Evolutionary conservation across 192 early-diverging fungal species (phyloP).

Genomic region (Backusella parvicylindrica): DNA sequence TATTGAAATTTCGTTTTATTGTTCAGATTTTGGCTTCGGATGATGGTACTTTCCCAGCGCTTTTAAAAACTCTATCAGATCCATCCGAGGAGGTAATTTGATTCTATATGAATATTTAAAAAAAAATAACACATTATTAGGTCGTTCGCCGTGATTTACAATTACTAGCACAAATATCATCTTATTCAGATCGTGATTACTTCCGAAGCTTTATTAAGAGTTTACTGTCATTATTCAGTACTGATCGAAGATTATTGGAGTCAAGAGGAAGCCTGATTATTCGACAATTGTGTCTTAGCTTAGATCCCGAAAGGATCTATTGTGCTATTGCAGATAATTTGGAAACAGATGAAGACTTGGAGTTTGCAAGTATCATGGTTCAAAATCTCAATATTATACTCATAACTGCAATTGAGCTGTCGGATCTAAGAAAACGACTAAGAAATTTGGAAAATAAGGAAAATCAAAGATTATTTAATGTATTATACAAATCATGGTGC

Average conservation of each 20-base stretch:
- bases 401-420: slow-evolving; percentile 90
- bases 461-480: slow-evolving; percentile 71
- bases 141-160: slow-evolving; percentile 91
- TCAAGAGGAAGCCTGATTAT: slow-evolving; percentile 89
- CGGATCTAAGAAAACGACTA: slow-evolving; percentile 74
- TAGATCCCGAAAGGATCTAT: slow-evolving; percentile 92
- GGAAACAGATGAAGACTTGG: slow-evolving; percentile 83
- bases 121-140: slow-evolving; percentile 27
- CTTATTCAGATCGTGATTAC: slow-evolving; percentile 81
- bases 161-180: slow-evolving; percentile 92
- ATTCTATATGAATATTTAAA: background rate
- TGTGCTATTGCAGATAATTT: slow-evolving; percentile 83
- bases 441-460: slow-evolving; percentile 72
- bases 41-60: slow-evolving; percentile 80
- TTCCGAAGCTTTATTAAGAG: slow-evolving; percentile 88
- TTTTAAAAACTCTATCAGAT: slow-evolving; percentile 92
- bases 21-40: slow-evolving; percentile 80
- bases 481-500: slow-evolving; percentile 93
- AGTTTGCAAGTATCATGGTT: slow-evolving; percentile 96
- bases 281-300: slow-evolving; percentile 84
- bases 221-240: slow-evolving; percentile 86
- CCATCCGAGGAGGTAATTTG: slow-evolving; percentile 79
- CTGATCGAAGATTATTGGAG: slow-evolving; percentile 85
- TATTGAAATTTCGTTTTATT: background rate
- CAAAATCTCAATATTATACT: slow-evolving; percentile 97